Evolutionary conservation across 805 yeast species (phyloP), one percentile per base, ranked within the genome.

Genomic region (Saccharomycopsis vini): DNA sequence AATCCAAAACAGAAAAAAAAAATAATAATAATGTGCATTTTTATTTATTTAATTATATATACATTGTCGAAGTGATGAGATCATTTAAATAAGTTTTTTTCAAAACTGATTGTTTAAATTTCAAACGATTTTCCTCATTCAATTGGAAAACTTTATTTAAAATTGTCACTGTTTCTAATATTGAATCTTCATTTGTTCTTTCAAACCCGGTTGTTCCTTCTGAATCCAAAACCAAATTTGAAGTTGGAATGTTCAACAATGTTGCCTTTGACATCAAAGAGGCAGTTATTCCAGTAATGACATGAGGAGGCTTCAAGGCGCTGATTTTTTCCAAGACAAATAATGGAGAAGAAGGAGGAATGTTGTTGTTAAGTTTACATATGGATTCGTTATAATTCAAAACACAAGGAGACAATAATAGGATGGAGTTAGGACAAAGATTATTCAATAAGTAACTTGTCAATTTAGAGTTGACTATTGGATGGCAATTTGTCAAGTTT

Each of bases 161-260:
- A 18, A 47, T 12, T 13, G 29, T 22, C 1, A 32, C 35, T 4
- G 46, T 42, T 22, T 29, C 24, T 12, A 15, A 10, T 18, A 46
- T 15, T 12, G 50, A 38, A 49, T 71, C 74, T 5, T 57, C 34
- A 16, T 30, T 44, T 5, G 40, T 44, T 28, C 72, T 77, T 50
- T 78, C 83, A 56, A 64, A 75, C 2, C 81, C 81, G 2, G 71
- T 63, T 18, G 74, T 78, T 4, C 85, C 85, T 58, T 78, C 84
- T 34, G 81, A 69, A 48, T 77, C 75, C 36, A 73, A 59, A 3
- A 61, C 61, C 36, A 69, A 53, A 36, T 55, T 34, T 5, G 44
- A 35, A 29, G 42, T 20, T 5, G 23, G 13, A 7, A 46, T 36
- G 6, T 22, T 15, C 16, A 24, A 21, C 10, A 40, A 12, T 3